These are phyloP conservation scores for Diaporthe sp. DNA, from an alignment of 2,329 filamentous ascomycete genomes.

Conservation along the genomic window DNA sequence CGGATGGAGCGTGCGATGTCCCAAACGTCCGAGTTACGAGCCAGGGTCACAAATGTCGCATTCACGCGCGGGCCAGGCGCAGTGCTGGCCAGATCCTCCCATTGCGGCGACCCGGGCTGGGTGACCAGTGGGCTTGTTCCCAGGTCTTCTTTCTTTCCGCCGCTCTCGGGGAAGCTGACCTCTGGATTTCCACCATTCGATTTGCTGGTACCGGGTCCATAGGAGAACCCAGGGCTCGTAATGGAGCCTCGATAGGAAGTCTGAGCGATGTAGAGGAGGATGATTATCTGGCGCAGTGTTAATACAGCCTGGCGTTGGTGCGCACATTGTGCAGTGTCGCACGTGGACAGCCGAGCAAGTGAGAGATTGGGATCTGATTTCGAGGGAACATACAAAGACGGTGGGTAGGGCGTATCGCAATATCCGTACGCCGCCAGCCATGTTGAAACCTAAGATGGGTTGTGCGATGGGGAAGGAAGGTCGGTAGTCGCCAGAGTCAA, in stretches of 20 bases:
- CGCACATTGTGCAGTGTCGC: conserved; percentile 10
- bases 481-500: conserved; percentile 24
- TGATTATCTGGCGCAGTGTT: conserved; percentile 63
- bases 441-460: conserved; percentile 49
- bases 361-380: conserved; percentile 29
- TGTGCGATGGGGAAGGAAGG: conserved; percentile 20
- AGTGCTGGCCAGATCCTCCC: conserved; percentile 63
- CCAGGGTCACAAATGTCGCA: conserved; percentile 96
- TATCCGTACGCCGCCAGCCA: conserved; percentile 80
- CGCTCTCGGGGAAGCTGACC: conserved; percentile 44
- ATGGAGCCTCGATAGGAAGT: conserved; percentile 59
- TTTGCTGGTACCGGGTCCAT: conserved; percentile 32
- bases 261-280: conserved; percentile 87
- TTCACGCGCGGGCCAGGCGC: conserved; percentile 85
- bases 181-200: conserved; percentile 21
- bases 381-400: conserved; percentile 75
- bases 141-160: conserved; percentile 49
- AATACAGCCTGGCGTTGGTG: conserved; percentile 41
- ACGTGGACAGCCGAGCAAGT: conserved; percentile 37
- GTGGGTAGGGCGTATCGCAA: conserved; percentile 84
- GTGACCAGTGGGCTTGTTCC: conserved; percentile 63
- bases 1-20: conserved; percentile 97
- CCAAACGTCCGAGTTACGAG: conserved; percentile 94
- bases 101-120: conserved; percentile 61
- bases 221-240: conserved; percentile 52